Evolutionary conservation across 306 rosid genomes (phyloP).

Genomic region (Prunus campanulata): DNA sequence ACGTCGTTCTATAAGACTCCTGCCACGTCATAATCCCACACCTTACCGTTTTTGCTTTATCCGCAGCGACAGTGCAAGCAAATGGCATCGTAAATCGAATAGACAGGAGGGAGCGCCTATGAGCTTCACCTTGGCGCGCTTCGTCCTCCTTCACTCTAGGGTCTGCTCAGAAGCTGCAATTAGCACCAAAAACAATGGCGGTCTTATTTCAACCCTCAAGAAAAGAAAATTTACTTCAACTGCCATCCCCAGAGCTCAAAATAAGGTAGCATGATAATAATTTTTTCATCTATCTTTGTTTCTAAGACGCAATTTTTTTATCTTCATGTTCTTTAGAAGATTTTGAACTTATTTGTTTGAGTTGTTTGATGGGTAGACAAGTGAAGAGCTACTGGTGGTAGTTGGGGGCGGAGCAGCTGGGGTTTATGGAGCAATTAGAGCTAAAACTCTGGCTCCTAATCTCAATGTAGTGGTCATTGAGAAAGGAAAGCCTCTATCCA

Average conservation of each 20-base stretch:
- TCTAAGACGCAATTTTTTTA: not conserved
- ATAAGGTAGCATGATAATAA: slow-evolving; percentile 25
- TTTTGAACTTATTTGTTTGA: not conserved
- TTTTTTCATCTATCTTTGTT: not conserved
- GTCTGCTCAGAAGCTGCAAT: slow-evolving; percentile 21
- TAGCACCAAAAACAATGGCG: not conserved
- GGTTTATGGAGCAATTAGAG: slow-evolving; percentile 86
- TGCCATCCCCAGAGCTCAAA: slow-evolving; percentile 33
- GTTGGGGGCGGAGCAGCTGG: slow-evolving; percentile 98
- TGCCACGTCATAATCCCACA: slow-evolving; percentile 4
- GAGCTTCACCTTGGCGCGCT: slow-evolving; percentile 39
- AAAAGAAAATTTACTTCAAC: slow-evolving; percentile 26
- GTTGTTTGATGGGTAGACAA: slow-evolving; percentile 33
- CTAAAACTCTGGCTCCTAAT: slow-evolving; percentile 73
- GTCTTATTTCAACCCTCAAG: slow-evolving; percentile 13
- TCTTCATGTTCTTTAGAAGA: not conserved
- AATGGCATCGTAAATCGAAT: not conserved
- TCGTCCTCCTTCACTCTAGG: slow-evolving; percentile 18
- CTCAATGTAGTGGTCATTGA: slow-evolving; percentile 69
- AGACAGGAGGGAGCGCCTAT: slow-evolving; percentile 7
- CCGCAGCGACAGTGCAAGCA: not conserved
- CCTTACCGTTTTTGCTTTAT: not conserved
- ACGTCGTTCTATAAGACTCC: too few relatives aligned
- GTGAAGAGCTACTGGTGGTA: slow-evolving; percentile 67
- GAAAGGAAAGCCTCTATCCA: slow-evolving; percentile 74